Evolutionary conservation across 768 basidiomycete genomes (phyloP).

Genomic region (Mycena leptocephala): DNA sequence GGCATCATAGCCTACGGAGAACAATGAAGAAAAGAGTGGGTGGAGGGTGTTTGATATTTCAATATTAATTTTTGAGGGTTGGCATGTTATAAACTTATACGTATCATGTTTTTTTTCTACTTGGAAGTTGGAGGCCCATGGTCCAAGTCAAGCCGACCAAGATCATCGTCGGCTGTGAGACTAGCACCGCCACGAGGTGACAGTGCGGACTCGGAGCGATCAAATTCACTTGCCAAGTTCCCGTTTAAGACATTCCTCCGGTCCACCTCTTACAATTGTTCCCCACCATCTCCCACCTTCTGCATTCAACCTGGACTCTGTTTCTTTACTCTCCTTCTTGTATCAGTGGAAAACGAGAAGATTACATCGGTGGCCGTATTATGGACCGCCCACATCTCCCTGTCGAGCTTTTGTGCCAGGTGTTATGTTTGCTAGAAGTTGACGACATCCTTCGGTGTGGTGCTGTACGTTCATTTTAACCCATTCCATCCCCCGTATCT

Average conservation of each 20-base stretch:
- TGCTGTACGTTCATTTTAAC: slow-evolving; percentile 6
- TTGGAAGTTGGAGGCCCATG: too few relatives aligned
- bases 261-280: background rate
- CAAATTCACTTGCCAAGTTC: background rate
- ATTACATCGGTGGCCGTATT: background rate
- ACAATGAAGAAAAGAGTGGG: background rate
- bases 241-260: background rate
- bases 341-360: background rate
- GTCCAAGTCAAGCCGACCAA: too few relatives aligned
- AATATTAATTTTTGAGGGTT: background rate
- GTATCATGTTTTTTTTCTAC: too few relatives aligned
- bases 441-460: slow-evolving; percentile 22
- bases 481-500: background rate
- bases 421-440: slow-evolving; percentile 15
- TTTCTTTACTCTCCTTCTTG: background rate
- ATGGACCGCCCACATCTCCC: slow-evolving; percentile 30
- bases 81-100: too few relatives aligned
- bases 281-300: background rate
- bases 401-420: slow-evolving; percentile 25
- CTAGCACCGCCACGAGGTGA: background rate
- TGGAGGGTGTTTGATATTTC: background rate
- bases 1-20: background rate
- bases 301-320: background rate
- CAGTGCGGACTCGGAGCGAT: too few relatives aligned
- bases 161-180: too few relatives aligned